Evolutionary conservation across 768 basidiomycete species (phyloP).

Genomic region (Mycena amicta): DNA sequence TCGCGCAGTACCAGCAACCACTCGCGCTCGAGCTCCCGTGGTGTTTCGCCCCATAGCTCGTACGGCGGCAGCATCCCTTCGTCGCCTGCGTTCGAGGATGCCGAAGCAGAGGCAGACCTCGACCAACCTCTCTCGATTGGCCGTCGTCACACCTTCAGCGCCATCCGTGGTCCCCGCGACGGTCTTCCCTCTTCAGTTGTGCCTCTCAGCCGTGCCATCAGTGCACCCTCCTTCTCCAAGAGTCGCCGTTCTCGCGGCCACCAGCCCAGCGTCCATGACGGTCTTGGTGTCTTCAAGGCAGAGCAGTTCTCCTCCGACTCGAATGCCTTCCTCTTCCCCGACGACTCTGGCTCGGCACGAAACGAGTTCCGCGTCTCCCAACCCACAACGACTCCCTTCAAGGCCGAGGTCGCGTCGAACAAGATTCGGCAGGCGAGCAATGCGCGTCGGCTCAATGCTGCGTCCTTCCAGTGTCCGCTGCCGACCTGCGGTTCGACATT

Average conservation of each 20-base stretch:
- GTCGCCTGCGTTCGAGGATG: slow-evolving; percentile 21
- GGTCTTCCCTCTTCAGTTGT: neutral
- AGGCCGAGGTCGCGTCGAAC: slow-evolving; percentile 18
- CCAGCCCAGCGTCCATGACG: neutral
- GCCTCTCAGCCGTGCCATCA: slow-evolving; percentile 11
- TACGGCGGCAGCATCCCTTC: slow-evolving; percentile 4
- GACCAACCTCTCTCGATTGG: slow-evolving; percentile 2
- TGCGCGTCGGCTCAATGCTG: slow-evolving; percentile 16
- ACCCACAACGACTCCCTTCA: slow-evolving; percentile 6
- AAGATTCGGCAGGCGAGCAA: slow-evolving; percentile 21
- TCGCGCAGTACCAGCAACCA: slow-evolving; percentile 19
- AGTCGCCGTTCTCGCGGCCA: slow-evolving; percentile 8
- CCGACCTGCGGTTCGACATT: slow-evolving; percentile 17
- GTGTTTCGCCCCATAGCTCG: slow-evolving; percentile 5
- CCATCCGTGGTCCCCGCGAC: slow-evolving; percentile 7
- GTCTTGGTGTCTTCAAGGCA: slow-evolving; percentile 13
- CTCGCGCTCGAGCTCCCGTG: slow-evolving; percentile 7
- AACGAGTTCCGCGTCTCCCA: slow-evolving; percentile 19
- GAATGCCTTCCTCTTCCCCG: slow-evolving; percentile 8
- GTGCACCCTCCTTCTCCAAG: slow-evolving; percentile 12
- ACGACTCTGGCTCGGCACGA: slow-evolving; percentile 4
- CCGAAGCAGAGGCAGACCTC: slow-evolving; percentile 1
- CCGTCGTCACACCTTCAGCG: slow-evolving; percentile 16
- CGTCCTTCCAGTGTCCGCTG: slow-evolving; percentile 11
- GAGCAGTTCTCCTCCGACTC: slow-evolving; percentile 1